Conservation (phyloP, 2,329 filamentous ascomycete species). For the Fusarium nelsonii region DNA sequence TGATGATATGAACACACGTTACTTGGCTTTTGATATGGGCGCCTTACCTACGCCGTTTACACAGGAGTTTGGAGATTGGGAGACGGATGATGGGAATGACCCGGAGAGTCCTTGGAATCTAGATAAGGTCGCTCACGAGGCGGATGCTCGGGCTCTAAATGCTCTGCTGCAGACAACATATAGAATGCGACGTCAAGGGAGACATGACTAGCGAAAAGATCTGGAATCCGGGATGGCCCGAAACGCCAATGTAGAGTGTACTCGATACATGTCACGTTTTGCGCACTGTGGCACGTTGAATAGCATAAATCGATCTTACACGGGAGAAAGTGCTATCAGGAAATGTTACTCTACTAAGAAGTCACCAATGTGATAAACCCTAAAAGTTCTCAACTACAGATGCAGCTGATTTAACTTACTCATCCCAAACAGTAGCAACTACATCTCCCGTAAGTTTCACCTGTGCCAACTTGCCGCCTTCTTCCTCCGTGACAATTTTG, state of each 20-base stretch:
- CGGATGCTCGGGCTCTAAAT: not conserved
- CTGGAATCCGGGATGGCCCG: no score
- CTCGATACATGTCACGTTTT: no score
- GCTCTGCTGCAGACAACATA: not conserved
- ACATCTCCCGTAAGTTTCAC: conserved; percentile 36
- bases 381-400: no score
- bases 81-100: not conserved
- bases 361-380: no score
- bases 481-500: conserved; percentile 37
- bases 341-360: no score
- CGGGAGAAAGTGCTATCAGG: no score
- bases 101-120: not conserved
- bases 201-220: no score
- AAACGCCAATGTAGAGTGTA: no score
- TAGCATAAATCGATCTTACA: no score
- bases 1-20: not conserved
- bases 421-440: conserved; percentile 41
- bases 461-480: conserved; percentile 43
- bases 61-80: not conserved
- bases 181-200: not conserved
- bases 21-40: not conserved
- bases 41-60: not conserved
- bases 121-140: not conserved
- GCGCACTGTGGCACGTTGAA: no score
- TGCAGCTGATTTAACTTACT: conserved; percentile 7